Evolutionary conservation across 306 rosid species (phyloP), one percentile per base, ranked within the genome.

Genomic region (Mimosa pudica): DNA sequence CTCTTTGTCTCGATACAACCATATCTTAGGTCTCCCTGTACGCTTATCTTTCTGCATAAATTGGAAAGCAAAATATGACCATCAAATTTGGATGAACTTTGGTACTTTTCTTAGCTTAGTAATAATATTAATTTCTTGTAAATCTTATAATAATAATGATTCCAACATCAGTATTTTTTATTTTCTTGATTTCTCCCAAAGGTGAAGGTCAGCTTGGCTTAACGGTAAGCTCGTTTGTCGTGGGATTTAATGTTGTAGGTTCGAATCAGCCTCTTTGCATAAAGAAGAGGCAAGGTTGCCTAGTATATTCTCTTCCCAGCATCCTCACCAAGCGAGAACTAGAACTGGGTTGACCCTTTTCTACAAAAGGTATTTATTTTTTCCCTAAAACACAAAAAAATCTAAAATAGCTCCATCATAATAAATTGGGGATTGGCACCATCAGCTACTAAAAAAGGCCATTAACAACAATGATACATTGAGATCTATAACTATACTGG

Each of bases 1-100:
- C 85, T 80, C 89, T 86, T 95, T 95, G 88, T 93, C 98, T 33
- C 86, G 87, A 79, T 95, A 95, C 2, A 92, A 75, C 99, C 99
- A 95, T 80, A 93, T 90, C 81, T 95, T 95, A 13, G 98, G 98
- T 61, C 83, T 81, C 18, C 99, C 98, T 5, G 99, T 93, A 35
- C 99, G 92, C 82, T 95, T 95, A 90, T 95, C 99, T 89, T 90
- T 95, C 99, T 95, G 86, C 68, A 74, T 7, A 35, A 69, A 41
- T 81, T 60, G 55, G 79, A 63, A 68, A 68, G 77, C 52, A 48
- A 76, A 82, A 82, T 60, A 48, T 16, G 41, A 60, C 72, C 30
- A 65, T 12, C 6, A 38, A 24, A 24, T 24, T 24, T 24, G 30
- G 30, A 24, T 24, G 30, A 24, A 24, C 30, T 24, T 24, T 24